Evolutionary conservation across 352 stramenopile genomes (phyloP).

Genomic region (Lagenidium sp.): DNA sequence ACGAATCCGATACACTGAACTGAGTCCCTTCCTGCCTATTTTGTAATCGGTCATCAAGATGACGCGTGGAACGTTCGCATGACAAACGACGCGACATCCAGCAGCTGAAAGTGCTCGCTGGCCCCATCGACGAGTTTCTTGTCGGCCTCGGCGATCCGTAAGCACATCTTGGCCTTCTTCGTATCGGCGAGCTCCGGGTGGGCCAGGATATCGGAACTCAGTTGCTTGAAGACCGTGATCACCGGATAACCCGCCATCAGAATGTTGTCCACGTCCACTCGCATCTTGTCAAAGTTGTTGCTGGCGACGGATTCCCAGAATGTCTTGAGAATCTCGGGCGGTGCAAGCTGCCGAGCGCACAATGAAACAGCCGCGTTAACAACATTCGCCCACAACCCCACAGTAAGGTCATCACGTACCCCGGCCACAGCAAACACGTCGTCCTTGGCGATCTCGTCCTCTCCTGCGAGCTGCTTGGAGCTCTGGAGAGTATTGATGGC

Average conservation of each 20-base stretch:
- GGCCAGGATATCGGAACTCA: conserved; percentile 77
- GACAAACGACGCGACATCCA: conserved; percentile 89
- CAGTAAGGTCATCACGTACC: too few species aligned
- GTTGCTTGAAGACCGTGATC: conserved; percentile 85
- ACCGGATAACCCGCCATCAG: conserved; percentile 90
- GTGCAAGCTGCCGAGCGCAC: conserved; percentile 37
- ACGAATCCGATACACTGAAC: neutral
- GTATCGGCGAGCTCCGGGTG: conserved; percentile 78
- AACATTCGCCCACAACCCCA: too few species aligned
- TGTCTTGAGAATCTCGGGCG: conserved; percentile 59
- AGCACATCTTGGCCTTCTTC: conserved; percentile 90
- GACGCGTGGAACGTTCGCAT: conserved; percentile 62
- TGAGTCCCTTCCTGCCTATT: neutral
- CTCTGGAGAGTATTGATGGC: conserved; percentile 98
- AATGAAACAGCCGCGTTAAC: neutral
- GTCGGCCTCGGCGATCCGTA: conserved; percentile 94
- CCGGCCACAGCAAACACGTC: conserved; percentile 81
- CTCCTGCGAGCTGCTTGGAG: conserved; percentile 88
- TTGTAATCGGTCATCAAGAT: conserved; percentile 8
- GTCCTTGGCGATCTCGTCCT: conserved; percentile 57
- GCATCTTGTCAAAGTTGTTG: conserved; percentile 87
- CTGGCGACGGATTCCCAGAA: conserved; percentile 74
- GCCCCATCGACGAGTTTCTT: conserved; percentile 95
- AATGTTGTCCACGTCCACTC: conserved; percentile 88
- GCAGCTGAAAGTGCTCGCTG: conserved; percentile 95